Percentiles rank a stretch among this genome's conserved stretches.
These are phyloP conservation scores for Uronychia setigera DNA, from an alignment of 73 alveolate species.

Conservation along the genomic window DNA sequence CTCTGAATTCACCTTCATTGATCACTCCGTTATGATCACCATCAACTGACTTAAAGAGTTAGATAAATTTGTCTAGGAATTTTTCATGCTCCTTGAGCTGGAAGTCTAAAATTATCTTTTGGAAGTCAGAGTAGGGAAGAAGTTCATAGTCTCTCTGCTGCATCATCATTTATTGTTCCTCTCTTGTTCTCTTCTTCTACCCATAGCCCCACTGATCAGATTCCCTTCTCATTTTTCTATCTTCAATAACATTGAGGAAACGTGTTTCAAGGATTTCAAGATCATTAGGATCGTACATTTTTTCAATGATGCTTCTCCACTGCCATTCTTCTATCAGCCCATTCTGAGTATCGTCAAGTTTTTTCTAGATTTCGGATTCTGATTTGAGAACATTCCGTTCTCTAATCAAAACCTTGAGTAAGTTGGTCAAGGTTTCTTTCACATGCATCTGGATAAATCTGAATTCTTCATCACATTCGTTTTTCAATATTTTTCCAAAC, in stretches of 20 bases:
- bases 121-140: conserved; percentile 72
- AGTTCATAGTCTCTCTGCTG: conserved; percentile 76
- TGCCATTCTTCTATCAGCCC: conserved; percentile 92
- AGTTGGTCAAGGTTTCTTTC: conserved; percentile 91
- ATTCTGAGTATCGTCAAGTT: conserved; percentile 70
- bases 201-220: neutral
- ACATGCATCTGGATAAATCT: conserved; percentile 91
- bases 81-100: conserved; percentile 95
- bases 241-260: conserved; percentile 24
- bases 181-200: conserved; percentile 77
- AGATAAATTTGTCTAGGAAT: conserved; percentile 86
- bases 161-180: conserved; percentile 71
- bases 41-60: conserved; percentile 85
- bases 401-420: conserved; percentile 80
- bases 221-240: neutral
- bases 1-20: conserved; percentile 93
- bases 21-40: conserved; percentile 89
- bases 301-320: conserved; percentile 93
- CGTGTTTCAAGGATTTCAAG: conserved; percentile 62
- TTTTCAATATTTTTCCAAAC: conserved; percentile 96
- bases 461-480: conserved; percentile 98
- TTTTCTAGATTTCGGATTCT: conserved; percentile 84
- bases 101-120: conserved; percentile 91
- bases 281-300: conserved; percentile 95
- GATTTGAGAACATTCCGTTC: conserved; percentile 85